phyloP scores from a whole-genome alignment of 2,329 filamentous ascomycete species.

The Mycosphaerella arachidis region DNA sequence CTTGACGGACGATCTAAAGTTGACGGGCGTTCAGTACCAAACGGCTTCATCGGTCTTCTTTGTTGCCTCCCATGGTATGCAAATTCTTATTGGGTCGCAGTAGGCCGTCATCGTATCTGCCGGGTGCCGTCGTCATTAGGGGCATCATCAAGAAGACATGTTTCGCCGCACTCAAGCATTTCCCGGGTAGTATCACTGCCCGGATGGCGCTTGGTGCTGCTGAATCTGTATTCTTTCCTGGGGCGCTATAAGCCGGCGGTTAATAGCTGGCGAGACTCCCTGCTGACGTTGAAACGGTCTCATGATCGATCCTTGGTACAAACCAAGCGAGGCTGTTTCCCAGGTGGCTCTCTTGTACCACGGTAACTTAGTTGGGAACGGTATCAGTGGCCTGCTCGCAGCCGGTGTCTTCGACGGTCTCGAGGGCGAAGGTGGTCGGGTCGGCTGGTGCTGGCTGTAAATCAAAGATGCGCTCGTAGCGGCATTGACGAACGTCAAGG shows the following conservation, averaged over 20 bases:
- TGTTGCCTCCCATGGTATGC: conserved; percentile 17
- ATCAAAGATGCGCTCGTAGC: conserved; percentile 1
- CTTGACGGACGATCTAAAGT: conserved; percentile 17
- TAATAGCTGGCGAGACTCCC: too few relatives aligned
- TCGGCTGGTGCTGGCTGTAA: conserved; percentile 9
- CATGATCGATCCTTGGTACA: conserved; percentile 9
- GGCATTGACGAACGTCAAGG: conserved; percentile 2
- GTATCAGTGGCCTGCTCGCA: conserved; percentile 16
- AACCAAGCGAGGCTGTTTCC: conserved; percentile 6
- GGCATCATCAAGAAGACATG: conserved; percentile 5
- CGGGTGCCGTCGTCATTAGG: conserved; percentile 28
- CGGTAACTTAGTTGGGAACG: conserved; percentile 28
- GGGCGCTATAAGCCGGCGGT: not conserved
- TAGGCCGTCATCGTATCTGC: not conserved
- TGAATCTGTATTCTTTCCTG: conserved; percentile 8
- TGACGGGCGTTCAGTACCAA: conserved; percentile 12
- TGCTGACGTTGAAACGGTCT: not conserved
- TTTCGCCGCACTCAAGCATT: conserved; percentile 4
- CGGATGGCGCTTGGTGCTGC: conserved; percentile 3
- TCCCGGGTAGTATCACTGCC: not conserved
- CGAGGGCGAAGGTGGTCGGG: not conserved
- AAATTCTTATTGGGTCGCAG: conserved; percentile 4
- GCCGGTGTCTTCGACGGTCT: conserved; percentile 9
- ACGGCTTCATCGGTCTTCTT: conserved; percentile 33
- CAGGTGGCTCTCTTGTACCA: conserved; percentile 7